Conservation (phyloP, 768 basidiomycete species). For the Phaffia tasmanica region DNA sequence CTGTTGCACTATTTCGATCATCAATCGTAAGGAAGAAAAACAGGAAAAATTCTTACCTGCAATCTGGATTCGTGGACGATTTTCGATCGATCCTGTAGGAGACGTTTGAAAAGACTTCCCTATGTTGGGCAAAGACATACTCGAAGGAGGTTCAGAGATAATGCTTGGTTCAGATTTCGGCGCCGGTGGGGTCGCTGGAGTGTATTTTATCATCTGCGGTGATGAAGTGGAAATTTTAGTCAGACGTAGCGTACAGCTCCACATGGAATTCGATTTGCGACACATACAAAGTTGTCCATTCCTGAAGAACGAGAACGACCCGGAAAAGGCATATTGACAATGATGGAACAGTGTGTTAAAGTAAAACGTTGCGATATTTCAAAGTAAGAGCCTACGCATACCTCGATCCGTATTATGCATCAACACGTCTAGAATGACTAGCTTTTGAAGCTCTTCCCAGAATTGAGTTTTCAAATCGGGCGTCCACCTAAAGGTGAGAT, state of each 20-base stretch:
- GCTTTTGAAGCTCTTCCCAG: constrained; percentile 79
- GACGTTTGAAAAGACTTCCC: background rate
- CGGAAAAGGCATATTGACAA: no score
- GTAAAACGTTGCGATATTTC: background rate
- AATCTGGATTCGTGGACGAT: constrained; percentile 1
- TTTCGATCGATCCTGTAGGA: background rate
- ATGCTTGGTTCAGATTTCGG: background rate
- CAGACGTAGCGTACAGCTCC: background rate
- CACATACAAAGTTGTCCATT: constrained; percentile 58
- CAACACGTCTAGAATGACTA: constrained; percentile 71
- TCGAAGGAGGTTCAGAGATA: background rate
- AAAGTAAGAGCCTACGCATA: background rate
- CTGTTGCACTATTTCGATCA: background rate
- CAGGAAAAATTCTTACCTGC: background rate
- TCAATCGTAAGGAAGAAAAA: background rate
- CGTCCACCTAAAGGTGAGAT: constrained; percentile 64
- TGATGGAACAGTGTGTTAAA: no score
- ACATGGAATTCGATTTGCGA: background rate
- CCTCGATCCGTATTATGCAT: constrained; percentile 81
- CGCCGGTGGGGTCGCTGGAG: background rate
- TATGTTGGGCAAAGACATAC: background rate
- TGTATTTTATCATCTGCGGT: constrained; percentile 19
- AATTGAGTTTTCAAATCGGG: constrained; percentile 66
- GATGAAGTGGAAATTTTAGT: background rate
- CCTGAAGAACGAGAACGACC: constrained; percentile 34